Percentiles rank a stretch among this genome's conserved stretches.
phyloP scores from a whole-genome alignment of 352 stramenopile species.

The Phytophthora pluvialis region DNA sequence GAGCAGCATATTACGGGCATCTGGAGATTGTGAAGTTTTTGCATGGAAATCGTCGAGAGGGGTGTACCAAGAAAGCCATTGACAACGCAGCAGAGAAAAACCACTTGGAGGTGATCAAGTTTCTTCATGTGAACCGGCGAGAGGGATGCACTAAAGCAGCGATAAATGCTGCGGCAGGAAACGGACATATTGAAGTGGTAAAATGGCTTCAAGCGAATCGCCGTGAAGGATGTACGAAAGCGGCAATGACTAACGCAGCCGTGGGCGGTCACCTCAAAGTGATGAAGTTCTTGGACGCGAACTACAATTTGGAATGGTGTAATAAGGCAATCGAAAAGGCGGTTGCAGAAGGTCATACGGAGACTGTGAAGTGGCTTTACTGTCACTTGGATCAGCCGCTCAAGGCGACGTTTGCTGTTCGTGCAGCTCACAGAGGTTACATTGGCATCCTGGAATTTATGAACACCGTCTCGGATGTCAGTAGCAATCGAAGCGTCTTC shows the following conservation, averaged over 20 bases:
- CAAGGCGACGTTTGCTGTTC: background rate
- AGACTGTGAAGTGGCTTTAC: conserved; percentile 30
- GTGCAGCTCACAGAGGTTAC: conserved; percentile 8
- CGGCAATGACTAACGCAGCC: conserved; percentile 12
- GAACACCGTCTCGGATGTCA: background rate
- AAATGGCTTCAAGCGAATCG: conserved; percentile 10
- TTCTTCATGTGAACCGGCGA: conserved; percentile 5
- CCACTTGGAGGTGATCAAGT: conserved; percentile 11
- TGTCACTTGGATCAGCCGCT: conserved; percentile 21
- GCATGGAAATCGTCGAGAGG: conserved; percentile 13
- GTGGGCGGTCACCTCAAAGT: conserved; percentile 13
- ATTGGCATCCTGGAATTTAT: conserved; percentile 32
- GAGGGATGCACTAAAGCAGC: conserved; percentile 6
- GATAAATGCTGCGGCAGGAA: conserved; percentile 9
- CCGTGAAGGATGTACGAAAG: background rate
- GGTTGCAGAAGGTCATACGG: conserved; percentile 9
- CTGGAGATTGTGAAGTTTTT: conserved; percentile 22
- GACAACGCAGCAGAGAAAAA: conserved; percentile 3
- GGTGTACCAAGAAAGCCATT: conserved; percentile 15
- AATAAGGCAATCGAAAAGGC: conserved; percentile 20
- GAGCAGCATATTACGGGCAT: conserved; percentile 18
- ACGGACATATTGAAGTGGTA: conserved; percentile 12
- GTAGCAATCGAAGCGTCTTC: background rate
- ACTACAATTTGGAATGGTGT: conserved; percentile 25
- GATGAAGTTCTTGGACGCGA: conserved; percentile 27